Evolutionary conservation across 1,284 basidiomycete genomes (phyloP).

Genomic region (Malassezia caprae): DNA sequence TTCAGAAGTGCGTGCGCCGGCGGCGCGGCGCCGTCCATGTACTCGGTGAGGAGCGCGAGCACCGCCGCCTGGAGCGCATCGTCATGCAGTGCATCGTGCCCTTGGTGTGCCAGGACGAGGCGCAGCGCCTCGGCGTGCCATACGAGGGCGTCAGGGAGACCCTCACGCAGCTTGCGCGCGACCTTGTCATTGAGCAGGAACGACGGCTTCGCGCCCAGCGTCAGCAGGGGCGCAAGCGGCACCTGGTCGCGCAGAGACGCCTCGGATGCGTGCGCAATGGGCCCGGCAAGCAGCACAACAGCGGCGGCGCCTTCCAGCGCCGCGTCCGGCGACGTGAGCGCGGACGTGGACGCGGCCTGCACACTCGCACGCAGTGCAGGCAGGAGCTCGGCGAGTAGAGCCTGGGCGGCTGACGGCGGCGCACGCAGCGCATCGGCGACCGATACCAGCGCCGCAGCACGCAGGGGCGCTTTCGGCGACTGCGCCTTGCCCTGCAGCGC

Average conservation of each 20-base stretch:
- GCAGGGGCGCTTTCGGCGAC: conserved; percentile 27
- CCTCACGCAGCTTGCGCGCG: conserved; percentile 28
- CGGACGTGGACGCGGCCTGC: conserved; percentile 8
- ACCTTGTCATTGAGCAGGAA: conserved; percentile 44
- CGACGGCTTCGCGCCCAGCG: conserved; percentile 33
- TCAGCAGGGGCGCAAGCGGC: conserved; percentile 18
- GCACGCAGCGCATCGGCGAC: neutral
- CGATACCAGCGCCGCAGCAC: conserved; percentile 23
- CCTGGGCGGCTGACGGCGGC: neutral
- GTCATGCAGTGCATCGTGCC: conserved; percentile 16
- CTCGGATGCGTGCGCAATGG: conserved; percentile 10
- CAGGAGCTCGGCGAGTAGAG: neutral
- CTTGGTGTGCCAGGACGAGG: conserved; percentile 15
- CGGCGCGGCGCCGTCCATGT: conserved; percentile 12
- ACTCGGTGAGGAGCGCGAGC: conserved; percentile 24
- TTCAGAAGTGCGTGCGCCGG: neutral
- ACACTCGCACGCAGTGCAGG: neutral
- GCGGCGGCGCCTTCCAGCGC: conserved; percentile 42
- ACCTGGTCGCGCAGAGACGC: conserved; percentile 18
- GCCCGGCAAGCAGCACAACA: conserved; percentile 15
- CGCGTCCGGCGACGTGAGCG: conserved; percentile 32
- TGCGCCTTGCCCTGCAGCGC: conserved; percentile 19
- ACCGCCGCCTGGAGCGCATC: conserved; percentile 19
- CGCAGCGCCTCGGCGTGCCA: conserved; percentile 28
- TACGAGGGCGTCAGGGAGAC: conserved; percentile 22